Percentiles rank a stretch among this genome's conserved stretches.
These are phyloP conservation scores for Trichothecium roseum DNA, from an alignment of 2,329 filamentous ascomycete genomes.

Conservation along the genomic window DNA sequence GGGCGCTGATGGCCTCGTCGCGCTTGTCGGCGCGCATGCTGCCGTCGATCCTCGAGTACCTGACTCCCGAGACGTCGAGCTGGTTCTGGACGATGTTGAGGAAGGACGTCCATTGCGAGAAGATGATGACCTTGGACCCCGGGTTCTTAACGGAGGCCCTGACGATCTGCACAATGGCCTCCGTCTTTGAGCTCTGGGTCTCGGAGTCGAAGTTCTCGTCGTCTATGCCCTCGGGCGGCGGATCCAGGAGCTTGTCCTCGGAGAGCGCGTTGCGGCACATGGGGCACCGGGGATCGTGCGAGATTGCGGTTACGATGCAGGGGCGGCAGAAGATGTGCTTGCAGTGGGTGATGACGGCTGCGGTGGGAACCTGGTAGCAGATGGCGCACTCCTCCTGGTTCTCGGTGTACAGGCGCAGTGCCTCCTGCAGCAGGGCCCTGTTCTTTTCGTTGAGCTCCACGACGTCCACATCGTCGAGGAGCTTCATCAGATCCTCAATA, in stretches of 20 bases:
- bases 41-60: conserved; percentile 67
- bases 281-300: conserved; percentile 69
- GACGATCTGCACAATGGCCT: conserved; percentile 66
- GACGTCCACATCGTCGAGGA: conserved; percentile 56
- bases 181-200: conserved; percentile 70
- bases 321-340: conserved; percentile 67
- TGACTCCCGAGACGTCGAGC: conserved; percentile 48
- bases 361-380: conserved; percentile 57
- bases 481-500: conserved; percentile 58
- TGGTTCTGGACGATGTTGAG: conserved; percentile 62
- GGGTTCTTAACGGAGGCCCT: conserved; percentile 55
- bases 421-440: conserved; percentile 57
- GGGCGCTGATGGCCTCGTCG: conserved; percentile 58
- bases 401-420: conserved; percentile 68
- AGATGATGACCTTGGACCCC: conserved; percentile 60
- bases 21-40: conserved; percentile 61
- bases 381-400: conserved; percentile 75
- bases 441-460: conserved; percentile 67
- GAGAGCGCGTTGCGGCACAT: conserved; percentile 66
- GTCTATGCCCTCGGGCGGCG: conserved; percentile 42
- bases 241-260: conserved; percentile 51
- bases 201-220: conserved; percentile 46
- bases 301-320: conserved; percentile 67
- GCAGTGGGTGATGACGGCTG: conserved; percentile 72
- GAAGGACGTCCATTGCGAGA: conserved; percentile 71